phyloP scores from a whole-genome alignment of 2,329 filamentous ascomycete species.

The Clonostachys sp. region DNA sequence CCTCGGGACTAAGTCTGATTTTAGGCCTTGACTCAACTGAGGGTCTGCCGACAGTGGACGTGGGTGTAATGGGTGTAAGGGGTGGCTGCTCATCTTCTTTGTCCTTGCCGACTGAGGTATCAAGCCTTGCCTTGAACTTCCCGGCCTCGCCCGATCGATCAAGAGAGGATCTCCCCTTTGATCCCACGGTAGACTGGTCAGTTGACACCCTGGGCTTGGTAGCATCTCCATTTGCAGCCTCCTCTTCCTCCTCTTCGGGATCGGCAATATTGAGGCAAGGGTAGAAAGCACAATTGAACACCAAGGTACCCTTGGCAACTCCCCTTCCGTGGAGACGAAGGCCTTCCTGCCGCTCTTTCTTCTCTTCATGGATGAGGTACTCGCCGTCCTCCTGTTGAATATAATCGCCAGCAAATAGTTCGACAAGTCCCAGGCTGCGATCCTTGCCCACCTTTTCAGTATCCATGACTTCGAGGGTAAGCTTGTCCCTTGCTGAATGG shows the following conservation, averaged over 20 bases:
- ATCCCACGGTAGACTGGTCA: conserved; percentile 2
- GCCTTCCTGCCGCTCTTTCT: conserved; percentile 60
- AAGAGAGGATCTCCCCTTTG: conserved; percentile 1
- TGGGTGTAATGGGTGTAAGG: conserved; percentile 14
- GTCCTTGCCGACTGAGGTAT: conserved; percentile 9
- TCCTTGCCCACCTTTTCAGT: conserved; percentile 90
- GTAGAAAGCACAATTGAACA: conserved; percentile 85
- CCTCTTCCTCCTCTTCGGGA: conserved; percentile 76
- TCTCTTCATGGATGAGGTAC: conserved; percentile 74
- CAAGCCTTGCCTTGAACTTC: conserved; percentile 34
- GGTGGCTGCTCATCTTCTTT: conserved; percentile 5
- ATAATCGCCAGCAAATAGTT: conserved; percentile 74
- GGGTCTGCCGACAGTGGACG: conserved; percentile 39
- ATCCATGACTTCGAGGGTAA: conserved; percentile 94
- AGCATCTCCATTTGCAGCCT: conserved; percentile 35
- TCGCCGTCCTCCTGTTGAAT: conserved; percentile 77
- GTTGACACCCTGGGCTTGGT: conserved; percentile 16
- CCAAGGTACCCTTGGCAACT: conserved; percentile 71
- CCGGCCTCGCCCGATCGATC: conserved; percentile 25
- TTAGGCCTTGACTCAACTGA: conserved; percentile 59
- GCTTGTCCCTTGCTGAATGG: conserved; percentile 76
- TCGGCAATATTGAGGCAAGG: conserved; percentile 84
- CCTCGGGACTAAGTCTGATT: conserved; percentile 71
- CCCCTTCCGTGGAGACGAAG: conserved; percentile 72
- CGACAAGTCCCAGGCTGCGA: conserved; percentile 76